A percentile compares a stretch with the other conserved stretches of the same genome.
phyloP scores from a whole-genome alignment of 345 rosid species.

The Gynandropsis gynandra region DNA sequence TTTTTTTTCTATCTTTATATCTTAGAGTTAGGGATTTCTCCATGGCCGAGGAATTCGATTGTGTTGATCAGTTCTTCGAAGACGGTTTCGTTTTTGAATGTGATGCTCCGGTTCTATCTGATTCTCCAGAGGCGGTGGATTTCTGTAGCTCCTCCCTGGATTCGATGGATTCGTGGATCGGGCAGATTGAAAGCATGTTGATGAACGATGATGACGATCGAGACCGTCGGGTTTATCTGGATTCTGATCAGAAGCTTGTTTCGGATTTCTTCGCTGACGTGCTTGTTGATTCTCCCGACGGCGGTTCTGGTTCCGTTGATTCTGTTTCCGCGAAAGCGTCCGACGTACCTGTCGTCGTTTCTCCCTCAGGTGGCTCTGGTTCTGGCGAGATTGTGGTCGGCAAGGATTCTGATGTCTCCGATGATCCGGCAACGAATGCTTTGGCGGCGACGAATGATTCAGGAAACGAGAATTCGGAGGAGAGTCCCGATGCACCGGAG shows the following conservation, averaged over 20 bases:
- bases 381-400: slow-evolving; percentile 16
- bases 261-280: slow-evolving; percentile 37
- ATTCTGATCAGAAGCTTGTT: slow-evolving; percentile 17
- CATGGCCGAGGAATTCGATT: slow-evolving; percentile 27
- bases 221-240: slow-evolving; percentile 2
- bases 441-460: slow-evolving; percentile 21
- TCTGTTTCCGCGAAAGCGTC: slow-evolving; percentile 18
- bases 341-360: slow-evolving; percentile 21
- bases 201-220: slow-evolving; percentile 40
- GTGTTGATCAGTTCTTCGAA: slow-evolving; percentile 22
- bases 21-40: slow-evolving; percentile 17
- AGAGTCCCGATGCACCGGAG: slow-evolving; percentile 16
- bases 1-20: neutral
- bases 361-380: slow-evolving; percentile 14
- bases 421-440: slow-evolving; percentile 13
- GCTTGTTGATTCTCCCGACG: slow-evolving; percentile 33
- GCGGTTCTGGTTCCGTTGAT: slow-evolving; percentile 17
- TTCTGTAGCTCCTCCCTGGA: slow-evolving; percentile 25
- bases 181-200: slow-evolving; percentile 39
- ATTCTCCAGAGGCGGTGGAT: slow-evolving; percentile 2
- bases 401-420: slow-evolving; percentile 19
- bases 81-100: slow-evolving; percentile 15
- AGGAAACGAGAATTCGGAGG: slow-evolving; percentile 21
- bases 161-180: slow-evolving; percentile 33
- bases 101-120: slow-evolving; percentile 14